Evolutionary conservation across 805 yeast species (phyloP).

Genomic region (Jamesozyma spencerorum): DNA sequence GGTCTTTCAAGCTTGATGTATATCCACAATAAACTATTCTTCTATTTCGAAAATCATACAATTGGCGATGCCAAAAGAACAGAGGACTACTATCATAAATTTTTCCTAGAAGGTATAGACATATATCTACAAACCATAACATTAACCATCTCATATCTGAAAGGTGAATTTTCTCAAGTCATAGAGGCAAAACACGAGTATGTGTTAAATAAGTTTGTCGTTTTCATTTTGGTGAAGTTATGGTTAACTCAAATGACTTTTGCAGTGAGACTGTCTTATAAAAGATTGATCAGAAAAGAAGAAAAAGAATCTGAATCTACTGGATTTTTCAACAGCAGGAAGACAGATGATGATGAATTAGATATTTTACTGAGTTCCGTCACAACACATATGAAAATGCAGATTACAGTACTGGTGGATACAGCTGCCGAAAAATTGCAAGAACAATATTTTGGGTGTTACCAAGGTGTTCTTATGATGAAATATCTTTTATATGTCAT

Average conservation of each 20-base stretch:
- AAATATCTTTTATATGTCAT: slow-evolving; percentile 12
- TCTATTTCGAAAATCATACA: slow-evolving; percentile 12
- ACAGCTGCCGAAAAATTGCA: slow-evolving; percentile 3
- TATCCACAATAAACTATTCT: slow-evolving; percentile 6
- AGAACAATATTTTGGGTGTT: slow-evolving; percentile 9
- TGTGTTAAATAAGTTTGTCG: slow-evolving; percentile 9
- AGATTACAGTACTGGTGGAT: slow-evolving; percentile 5
- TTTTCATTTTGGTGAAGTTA: slow-evolving; percentile 8
- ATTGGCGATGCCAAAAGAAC: slow-evolving; percentile 3
- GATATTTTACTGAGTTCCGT: background rate
- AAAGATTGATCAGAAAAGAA: slow-evolving; percentile 3
- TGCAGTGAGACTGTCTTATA: slow-evolving; percentile 10
- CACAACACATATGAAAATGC: slow-evolving; percentile 4
- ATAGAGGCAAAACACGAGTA: slow-evolving; percentile 5
- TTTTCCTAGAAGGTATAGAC: slow-evolving; percentile 5
- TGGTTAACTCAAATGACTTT: slow-evolving; percentile 11
- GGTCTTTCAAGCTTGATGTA: slow-evolving; percentile 10
- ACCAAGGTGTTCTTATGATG: slow-evolving; percentile 10
- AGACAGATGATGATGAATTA: background rate
- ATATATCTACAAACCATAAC: slow-evolving; percentile 4
- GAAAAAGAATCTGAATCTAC: background rate
- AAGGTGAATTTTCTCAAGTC: slow-evolving; percentile 3
- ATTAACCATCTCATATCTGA: slow-evolving; percentile 6
- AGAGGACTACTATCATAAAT: slow-evolving; percentile 7
- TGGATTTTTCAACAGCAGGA: background rate